phyloP scores from a whole-genome alignment of 2,329 filamentous ascomycete species.

The Ceratocystis cubensis region DNA sequence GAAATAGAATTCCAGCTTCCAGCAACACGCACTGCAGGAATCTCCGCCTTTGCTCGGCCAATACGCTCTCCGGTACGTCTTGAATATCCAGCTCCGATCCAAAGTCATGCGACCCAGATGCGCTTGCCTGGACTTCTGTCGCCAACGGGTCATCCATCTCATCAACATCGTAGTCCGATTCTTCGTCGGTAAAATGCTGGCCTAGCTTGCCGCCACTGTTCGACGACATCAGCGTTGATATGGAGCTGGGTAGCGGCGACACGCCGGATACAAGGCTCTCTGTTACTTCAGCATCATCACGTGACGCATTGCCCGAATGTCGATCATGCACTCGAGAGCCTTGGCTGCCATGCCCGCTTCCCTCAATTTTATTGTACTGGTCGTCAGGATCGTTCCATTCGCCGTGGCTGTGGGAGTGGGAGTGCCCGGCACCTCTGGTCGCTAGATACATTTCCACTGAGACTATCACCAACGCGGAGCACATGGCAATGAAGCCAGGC shows the following conservation, averaged over 20 bases:
- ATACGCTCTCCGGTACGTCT: slow-evolving; percentile 20
- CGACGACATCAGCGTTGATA: slow-evolving; percentile 27
- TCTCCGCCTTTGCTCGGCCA: slow-evolving; percentile 51
- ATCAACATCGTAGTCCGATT: slow-evolving; percentile 45
- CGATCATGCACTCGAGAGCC: slow-evolving; percentile 27
- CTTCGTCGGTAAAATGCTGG: slow-evolving; percentile 26
- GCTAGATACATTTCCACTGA: slow-evolving; percentile 82
- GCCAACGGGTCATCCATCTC: slow-evolving; percentile 37
- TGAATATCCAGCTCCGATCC: slow-evolving; percentile 21
- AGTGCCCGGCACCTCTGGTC: slow-evolving; percentile 50
- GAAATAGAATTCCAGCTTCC: slow-evolving; percentile 73
- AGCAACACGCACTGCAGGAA: slow-evolving; percentile 67
- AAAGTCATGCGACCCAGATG: slow-evolving; percentile 24
- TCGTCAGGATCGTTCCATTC: slow-evolving; percentile 38
- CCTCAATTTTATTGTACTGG: slow-evolving; percentile 17
- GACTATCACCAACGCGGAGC: slow-evolving; percentile 69
- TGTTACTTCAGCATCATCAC: slow-evolving; percentile 40
- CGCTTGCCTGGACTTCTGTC: slow-evolving; percentile 23
- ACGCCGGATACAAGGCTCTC: slow-evolving; percentile 46
- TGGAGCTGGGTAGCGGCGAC: slow-evolving; percentile 46
- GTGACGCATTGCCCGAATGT: slow-evolving; percentile 38
- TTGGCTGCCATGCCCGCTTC: not conserved
- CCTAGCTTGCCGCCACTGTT: slow-evolving; percentile 22
- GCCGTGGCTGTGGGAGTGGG: slow-evolving; percentile 41
- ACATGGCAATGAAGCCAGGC: slow-evolving; percentile 70